Base-by-base conservation (phyloP, 176 grass and related monocot genomes). In the Zoysia pacifica region DNA sequence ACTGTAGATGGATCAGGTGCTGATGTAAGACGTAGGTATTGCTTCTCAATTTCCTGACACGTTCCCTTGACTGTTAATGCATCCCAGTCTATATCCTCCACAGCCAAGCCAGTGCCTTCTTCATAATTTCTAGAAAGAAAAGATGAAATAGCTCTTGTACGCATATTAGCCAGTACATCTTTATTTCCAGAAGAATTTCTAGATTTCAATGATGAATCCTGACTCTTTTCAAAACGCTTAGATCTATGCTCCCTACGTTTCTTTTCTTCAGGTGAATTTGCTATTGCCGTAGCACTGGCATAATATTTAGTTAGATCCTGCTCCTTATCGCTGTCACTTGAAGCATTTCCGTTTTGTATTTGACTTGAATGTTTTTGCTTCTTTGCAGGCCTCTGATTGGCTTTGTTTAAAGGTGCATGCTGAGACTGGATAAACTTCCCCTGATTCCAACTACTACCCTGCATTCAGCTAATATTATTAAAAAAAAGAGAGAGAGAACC, bases 81-180 rank as follows among this genome's bases (percentile, higher is more conserved):
- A 87, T 98, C 95, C 95, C 95, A 94, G 37, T 94, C 86, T 74
- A 98, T 91, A 91, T 98, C 95, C 82, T 98, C 95, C 12, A 98
- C 95, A 55, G 92, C 90, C 84, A 62, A 81, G 65, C 71, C 83
- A 77, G 38, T 62, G 63, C 78, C 88, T 89, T 91, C 81, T 81
- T 93, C 90, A 65, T 67, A 78, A 46, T 51, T 87, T 90, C 81
- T 93, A 62, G 63, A 55, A 84, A 83, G 80, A 74, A 87, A 67
- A 82, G 91, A 84, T 37, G 86, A 87, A 83, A 88, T 81, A 45
- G 81, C 81, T 85, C 74, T 88, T 81, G 77, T 56, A 42, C 74
- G 74, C 62, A 85, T 79, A 91, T 65, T 78, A 62, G 42, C 72
- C 81, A 77, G 36, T 48, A 72, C 76, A 88, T 71, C 65, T 78